These are phyloP conservation scores for Bidens hawaiensis DNA, from an alignment of 140 eudicot species.

Conservation along the genomic window DNA sequence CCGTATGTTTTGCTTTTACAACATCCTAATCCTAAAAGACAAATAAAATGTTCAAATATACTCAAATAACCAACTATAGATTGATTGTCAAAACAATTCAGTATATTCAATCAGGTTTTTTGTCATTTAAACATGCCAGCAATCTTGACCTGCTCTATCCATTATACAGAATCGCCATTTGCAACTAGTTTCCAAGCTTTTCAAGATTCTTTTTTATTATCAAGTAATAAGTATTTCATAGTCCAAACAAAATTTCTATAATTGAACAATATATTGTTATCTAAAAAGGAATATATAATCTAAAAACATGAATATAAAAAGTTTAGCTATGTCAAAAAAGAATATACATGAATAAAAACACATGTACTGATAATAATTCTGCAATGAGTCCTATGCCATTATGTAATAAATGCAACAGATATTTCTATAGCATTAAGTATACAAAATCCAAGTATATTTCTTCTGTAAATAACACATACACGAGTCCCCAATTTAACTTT, in stretches of 20 bases:
- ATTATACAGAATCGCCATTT: not conserved
- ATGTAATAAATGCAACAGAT: constrained; percentile 2
- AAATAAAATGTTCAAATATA: not conserved
- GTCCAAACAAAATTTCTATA: not conserved
- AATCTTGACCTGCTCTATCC: not conserved
- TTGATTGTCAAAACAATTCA: not conserved
- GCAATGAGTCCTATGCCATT: not conserved
- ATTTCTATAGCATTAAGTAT: not conserved
- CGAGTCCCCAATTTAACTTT: constrained; percentile 4
- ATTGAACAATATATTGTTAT: not conserved
- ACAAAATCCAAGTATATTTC: not conserved
- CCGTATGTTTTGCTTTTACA: not conserved
- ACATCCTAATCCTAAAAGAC: not conserved
- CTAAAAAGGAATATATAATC: constrained; percentile 1
- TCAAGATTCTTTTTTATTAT: not conserved
- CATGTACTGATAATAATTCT: not conserved
- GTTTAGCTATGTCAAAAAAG: not conserved
- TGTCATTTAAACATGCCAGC: not conserved
- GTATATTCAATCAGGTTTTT: not conserved
- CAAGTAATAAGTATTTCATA: not conserved
- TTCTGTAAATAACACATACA: constrained; percentile 1
- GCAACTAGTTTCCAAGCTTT: not conserved
- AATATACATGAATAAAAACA: not conserved
- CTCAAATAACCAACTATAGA: not conserved
- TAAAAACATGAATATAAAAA: not conserved